Percentiles rank a stretch among this genome's conserved stretches.
phyloP scores from a whole-genome alignment of 1,284 basidiomycete species.

The Flammula alnicola region DNA sequence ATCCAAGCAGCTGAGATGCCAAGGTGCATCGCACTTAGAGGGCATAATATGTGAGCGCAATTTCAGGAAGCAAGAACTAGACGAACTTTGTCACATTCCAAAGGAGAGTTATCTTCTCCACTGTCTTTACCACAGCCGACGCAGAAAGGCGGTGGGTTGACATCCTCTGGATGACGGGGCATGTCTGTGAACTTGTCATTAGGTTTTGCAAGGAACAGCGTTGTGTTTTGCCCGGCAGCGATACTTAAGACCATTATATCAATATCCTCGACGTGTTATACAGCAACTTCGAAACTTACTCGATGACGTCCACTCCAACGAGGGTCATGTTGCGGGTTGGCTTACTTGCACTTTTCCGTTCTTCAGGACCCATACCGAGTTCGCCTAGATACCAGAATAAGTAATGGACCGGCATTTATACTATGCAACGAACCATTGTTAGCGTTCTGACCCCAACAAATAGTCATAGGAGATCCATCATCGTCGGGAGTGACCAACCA shows the following conservation, averaged over 20 bases:
- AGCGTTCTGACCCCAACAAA: constrained; percentile 86
- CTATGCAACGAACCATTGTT: constrained; percentile 57
- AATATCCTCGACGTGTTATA: not conserved
- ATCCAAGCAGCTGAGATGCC: constrained; percentile 81
- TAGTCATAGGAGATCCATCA: constrained; percentile 77
- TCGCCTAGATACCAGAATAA: constrained; percentile 52
- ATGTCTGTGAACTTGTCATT: constrained; percentile 73
- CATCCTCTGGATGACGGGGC: constrained; percentile 73
- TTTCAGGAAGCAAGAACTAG: not conserved
- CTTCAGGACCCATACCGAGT: constrained; percentile 80
- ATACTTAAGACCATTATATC: constrained; percentile 51
- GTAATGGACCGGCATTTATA: not conserved
- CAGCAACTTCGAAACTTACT: constrained; percentile 48
- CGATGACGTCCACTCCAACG: constrained; percentile 75
- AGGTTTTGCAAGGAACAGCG: constrained; percentile 78
- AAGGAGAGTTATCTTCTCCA: constrained; percentile 66
- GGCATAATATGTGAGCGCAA: constrained; percentile 4
- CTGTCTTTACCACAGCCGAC: constrained; percentile 72
- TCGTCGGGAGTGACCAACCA: constrained; percentile 78
- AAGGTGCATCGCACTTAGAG: constrained; percentile 84
- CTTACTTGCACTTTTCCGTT: constrained; percentile 88
- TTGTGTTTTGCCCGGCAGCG: constrained; percentile 85
- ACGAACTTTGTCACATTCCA: constrained; percentile 87
- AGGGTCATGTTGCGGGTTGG: constrained; percentile 78
- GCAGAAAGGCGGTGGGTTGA: constrained; percentile 74